Base-by-base conservation (phyloP, 164 flowering plant genomes). In the Vitis amurensis region DNA sequence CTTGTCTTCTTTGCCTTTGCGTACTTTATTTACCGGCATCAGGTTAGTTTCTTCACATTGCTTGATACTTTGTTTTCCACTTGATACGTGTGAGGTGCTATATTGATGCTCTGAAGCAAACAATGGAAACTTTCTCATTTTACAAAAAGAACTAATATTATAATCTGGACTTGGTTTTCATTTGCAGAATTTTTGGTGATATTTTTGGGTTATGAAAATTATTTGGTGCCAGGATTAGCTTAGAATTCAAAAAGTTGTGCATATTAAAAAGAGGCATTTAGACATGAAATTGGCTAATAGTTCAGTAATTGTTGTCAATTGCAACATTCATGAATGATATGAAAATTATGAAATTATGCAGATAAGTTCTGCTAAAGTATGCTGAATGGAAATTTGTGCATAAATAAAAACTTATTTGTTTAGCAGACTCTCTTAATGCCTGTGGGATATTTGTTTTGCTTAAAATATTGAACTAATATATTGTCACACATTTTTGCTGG, bases 1-100 rank as follows among this genome's bases (percentile, higher is more conserved):
- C 73, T 93, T n/a, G 83, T 91, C 74, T 95, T 91, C 91, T 95
- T 95, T 61, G 92, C 83, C 77, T 89, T 95, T 13, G 98, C 98
- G 5, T 95, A 88, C 79, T 82, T 93, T 53, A 93, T 95, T 17
- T 95, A 91, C 70, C 98, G 98, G 60, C 99, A 95, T 80, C 99
- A 95, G 99, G 99, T 93, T 66, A 68, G 79, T 79, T 37, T 11
- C 55, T 66, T n/a, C 37, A 57, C n/a, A n/a, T 9, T 55, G 19
- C 63, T 37, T 23, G 11, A 27, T 19, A 19, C 27, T 64, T 72
- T 30, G 47, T 48, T 59, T 55, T 11, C 49, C 29, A 8, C 55
- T 16, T 9, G 48, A 3, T 8, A 63, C 23, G 7, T 44, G n/a
- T 63, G 2, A 37, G 44, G 44, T 37, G 44, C 44, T 37, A 37